Conservation (phyloP, 805 yeast genomes). For the Crinitomyces ghanaensis region DNA sequence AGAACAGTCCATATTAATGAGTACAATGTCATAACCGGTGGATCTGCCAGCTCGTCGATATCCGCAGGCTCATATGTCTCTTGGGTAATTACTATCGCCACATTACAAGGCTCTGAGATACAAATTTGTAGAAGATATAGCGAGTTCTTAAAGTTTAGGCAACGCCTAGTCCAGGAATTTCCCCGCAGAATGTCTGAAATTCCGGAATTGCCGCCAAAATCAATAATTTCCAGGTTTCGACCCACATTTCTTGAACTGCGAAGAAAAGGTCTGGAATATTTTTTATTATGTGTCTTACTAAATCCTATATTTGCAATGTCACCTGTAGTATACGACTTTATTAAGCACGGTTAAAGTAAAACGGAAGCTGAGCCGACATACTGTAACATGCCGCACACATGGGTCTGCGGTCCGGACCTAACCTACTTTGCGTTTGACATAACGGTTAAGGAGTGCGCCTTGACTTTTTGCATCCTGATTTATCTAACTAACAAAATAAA, state of each 20-base stretch:
- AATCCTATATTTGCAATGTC: constrained; percentile 29
- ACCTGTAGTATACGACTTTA: constrained; percentile 25
- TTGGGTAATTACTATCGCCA: constrained; percentile 31
- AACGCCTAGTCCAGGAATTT: constrained; percentile 27
- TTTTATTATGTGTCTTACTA: constrained; percentile 33
- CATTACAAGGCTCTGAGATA: constrained; percentile 27
- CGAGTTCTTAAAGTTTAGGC: constrained; percentile 45
- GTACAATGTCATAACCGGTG: constrained; percentile 30
- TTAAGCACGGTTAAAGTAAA: constrained; percentile 3
- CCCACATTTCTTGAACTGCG: constrained; percentile 29
- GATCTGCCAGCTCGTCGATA: constrained; percentile 22
- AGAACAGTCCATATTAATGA: constrained; percentile 28
- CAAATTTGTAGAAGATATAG: constrained; percentile 48
- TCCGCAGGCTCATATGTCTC: constrained; percentile 35
- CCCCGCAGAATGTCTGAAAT: constrained; percentile 30
- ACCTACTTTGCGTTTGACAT: background rate
- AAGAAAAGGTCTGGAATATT: constrained; percentile 34
- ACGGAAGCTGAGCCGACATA: background rate
- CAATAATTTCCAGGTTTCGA: constrained; percentile 24
- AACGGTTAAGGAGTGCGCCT: background rate
- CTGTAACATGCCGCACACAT: background rate
- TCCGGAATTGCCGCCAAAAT: constrained; percentile 37
- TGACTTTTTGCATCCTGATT: background rate
- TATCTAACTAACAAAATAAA: too few species aligned
- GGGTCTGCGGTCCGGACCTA: constrained; percentile 1